Evolutionary conservation across 2,329 filamentous ascomycete genomes (phyloP).

Genomic region (Niveomyces coronatus): DNA sequence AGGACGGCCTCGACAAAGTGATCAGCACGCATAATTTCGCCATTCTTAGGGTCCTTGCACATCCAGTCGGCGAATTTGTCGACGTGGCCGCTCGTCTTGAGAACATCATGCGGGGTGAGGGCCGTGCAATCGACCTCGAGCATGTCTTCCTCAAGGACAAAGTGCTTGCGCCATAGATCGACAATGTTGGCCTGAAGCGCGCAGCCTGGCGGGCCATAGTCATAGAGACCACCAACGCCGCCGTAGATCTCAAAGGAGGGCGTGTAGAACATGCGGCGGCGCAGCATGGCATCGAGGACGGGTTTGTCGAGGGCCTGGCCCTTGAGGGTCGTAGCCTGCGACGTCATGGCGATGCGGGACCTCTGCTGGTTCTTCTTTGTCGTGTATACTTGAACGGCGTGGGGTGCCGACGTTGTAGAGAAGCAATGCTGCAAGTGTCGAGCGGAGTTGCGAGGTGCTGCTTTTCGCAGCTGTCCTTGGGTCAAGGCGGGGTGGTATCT

Average conservation of each 20-base stretch:
- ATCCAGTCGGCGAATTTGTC: slow-evolving; percentile 99
- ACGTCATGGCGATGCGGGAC: slow-evolving; percentile 29
- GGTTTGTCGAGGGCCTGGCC: slow-evolving; percentile 82
- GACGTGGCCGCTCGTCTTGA: slow-evolving; percentile 94
- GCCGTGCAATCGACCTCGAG: slow-evolving; percentile 91
- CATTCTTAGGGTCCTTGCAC: slow-evolving; percentile 97
- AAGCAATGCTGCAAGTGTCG: slow-evolving; percentile 17
- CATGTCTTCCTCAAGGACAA: slow-evolving; percentile 89
- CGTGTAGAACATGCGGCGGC: slow-evolving; percentile 86
- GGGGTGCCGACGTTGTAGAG: slow-evolving; percentile 19
- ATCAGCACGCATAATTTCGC: slow-evolving; percentile 91
- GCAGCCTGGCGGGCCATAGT: slow-evolving; percentile 86
- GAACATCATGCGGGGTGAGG: slow-evolving; percentile 82
- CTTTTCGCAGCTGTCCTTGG: not conserved
- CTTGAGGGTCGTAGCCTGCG: slow-evolving; percentile 63
- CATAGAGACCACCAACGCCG: slow-evolving; percentile 79
- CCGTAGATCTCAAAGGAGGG: slow-evolving; percentile 94
- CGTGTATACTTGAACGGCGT: slow-evolving; percentile 20
- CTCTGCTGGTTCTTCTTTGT: slow-evolving; percentile 18
- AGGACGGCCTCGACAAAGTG: slow-evolving; percentile 94
- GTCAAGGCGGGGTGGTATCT: slow-evolving; percentile 7
- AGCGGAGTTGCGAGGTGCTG: not conserved
- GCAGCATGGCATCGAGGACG: slow-evolving; percentile 73
- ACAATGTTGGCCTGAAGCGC: slow-evolving; percentile 80
- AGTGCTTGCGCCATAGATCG: slow-evolving; percentile 86